A percentile compares a stretch with the other conserved stretches of the same genome.
phyloP scores from a whole-genome alignment of 768 basidiomycete genomes.

The Pisolithus sp. region DNA sequence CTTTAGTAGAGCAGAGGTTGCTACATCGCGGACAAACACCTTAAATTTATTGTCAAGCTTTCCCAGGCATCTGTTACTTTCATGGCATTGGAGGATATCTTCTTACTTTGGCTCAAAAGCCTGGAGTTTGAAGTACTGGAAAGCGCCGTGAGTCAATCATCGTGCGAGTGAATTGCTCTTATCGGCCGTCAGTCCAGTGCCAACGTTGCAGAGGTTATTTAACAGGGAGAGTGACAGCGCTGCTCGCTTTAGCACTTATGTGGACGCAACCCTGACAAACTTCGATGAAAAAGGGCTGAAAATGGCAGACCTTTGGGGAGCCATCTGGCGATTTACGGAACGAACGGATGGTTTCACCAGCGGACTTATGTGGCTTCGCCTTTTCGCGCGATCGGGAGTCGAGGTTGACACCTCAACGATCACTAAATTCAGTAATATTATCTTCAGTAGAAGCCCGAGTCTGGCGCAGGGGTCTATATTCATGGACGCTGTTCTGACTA shows the following conservation, averaged over 20 bases:
- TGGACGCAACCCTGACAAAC: slow-evolving; percentile 25
- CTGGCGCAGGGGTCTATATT: slow-evolving; percentile 45
- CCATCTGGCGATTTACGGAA: slow-evolving; percentile 37
- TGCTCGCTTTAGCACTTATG: slow-evolving; percentile 33
- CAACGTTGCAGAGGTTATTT: slow-evolving; percentile 52
- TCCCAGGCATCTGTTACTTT: slow-evolving; percentile 49
- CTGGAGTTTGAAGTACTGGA: slow-evolving; percentile 29
- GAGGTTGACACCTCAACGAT: slow-evolving; percentile 52
- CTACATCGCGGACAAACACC: slow-evolving; percentile 33
- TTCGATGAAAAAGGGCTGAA: slow-evolving; percentile 23
- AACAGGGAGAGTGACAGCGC: slow-evolving; percentile 43
- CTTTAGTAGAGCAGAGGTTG: neutral
- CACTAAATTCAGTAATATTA: slow-evolving; percentile 38
- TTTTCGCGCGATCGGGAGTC: slow-evolving; percentile 59
- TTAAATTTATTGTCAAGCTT: slow-evolving; percentile 50
- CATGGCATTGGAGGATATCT: slow-evolving; percentile 50
- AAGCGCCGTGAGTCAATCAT: slow-evolving; percentile 31
- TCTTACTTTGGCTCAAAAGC: slow-evolving; percentile 53
- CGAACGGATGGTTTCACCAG: slow-evolving; percentile 38
- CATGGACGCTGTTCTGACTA: slow-evolving; percentile 46
- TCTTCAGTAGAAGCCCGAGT: slow-evolving; percentile 31
- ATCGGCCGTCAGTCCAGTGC: slow-evolving; percentile 37
- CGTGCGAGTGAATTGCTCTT: neutral
- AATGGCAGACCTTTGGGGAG: slow-evolving; percentile 49
- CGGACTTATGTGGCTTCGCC: slow-evolving; percentile 52